Evolutionary conservation across 352 stramenopile genomes (phyloP).

Genomic region (Globisporangium takayamanum): DNA sequence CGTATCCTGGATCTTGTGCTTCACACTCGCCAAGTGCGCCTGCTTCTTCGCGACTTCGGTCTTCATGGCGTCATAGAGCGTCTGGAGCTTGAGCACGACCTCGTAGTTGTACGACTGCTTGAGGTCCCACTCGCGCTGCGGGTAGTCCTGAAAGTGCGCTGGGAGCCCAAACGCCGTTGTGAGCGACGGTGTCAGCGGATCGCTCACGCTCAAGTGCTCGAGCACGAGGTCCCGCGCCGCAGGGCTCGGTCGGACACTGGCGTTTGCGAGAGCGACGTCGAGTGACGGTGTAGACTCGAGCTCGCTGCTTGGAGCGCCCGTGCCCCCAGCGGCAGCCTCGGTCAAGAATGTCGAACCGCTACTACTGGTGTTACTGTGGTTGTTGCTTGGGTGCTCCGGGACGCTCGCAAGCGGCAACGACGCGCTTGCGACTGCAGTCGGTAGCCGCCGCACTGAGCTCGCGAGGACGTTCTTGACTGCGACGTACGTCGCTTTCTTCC

Average conservation of each 20-base stretch:
- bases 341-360: constrained; percentile 14
- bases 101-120: constrained; percentile 77
- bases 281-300: too few species aligned
- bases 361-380: background rate
- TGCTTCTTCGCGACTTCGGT: constrained; percentile 59
- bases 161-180: constrained; percentile 54
- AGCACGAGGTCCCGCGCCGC: constrained; percentile 20
- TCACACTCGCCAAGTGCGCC: constrained; percentile 46
- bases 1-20: constrained; percentile 59
- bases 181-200: constrained; percentile 16
- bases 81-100: constrained; percentile 71
- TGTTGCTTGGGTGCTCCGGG: constrained; percentile 4
- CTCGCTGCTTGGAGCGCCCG: background rate
- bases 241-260: background rate
- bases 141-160: constrained; percentile 72
- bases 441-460: constrained; percentile 46
- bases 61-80: constrained; percentile 57
- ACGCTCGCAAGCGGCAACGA: constrained; percentile 30
- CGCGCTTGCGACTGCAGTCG: constrained; percentile 23
- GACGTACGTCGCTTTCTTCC: constrained; percentile 57
- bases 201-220: constrained; percentile 14
- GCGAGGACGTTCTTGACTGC: constrained; percentile 52
- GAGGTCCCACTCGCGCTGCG: constrained; percentile 70
- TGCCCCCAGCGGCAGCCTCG: background rate
- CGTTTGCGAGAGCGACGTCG: too few species aligned